Percentiles rank a stretch among this genome's conserved stretches.
Evolutionary conservation across 2,329 filamentous ascomycete species (phyloP).

Genomic region (Penicillium psychrosexuale): DNA sequence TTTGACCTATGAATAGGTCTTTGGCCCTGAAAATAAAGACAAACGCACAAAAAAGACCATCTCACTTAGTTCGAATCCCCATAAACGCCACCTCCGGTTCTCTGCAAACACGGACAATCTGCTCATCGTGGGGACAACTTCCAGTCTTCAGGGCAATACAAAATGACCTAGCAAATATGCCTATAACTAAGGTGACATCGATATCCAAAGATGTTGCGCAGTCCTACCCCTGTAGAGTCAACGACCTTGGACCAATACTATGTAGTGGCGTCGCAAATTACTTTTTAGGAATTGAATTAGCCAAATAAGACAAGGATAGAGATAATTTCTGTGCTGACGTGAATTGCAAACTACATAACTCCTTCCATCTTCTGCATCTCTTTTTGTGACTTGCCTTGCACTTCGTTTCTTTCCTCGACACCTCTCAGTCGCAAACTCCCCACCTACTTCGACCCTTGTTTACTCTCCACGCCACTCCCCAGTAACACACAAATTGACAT

Average conservation of each 20-base stretch:
- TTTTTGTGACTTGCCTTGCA: neutral
- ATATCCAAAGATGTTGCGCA: neutral
- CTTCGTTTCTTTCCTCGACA: neutral
- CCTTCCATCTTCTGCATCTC: neutral
- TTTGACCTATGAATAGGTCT: too few relatives aligned
- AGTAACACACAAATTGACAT: neutral
- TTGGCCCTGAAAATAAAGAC: too few relatives aligned
- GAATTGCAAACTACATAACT: neutral
- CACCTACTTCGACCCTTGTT: neutral
- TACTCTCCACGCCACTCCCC: neutral
- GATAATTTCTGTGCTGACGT: neutral
- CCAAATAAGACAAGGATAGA: neutral
- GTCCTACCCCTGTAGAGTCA: neutral
- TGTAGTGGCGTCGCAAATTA: neutral
- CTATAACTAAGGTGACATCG: neutral
- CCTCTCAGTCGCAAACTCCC: neutral
- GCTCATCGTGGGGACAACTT: too few relatives aligned
- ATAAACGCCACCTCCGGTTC: slow-evolving; percentile 7
- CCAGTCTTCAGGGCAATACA: neutral
- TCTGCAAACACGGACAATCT: neutral
- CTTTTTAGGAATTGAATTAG: neutral
- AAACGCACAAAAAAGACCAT: too few relatives aligned
- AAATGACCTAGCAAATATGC: neutral
- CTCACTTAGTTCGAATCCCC: too few relatives aligned
- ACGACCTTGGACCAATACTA: neutral